Evolutionary conservation across 2,329 filamentous ascomycete genomes (phyloP).

Genomic region (Phaeosphaeriaceae sp.): DNA sequence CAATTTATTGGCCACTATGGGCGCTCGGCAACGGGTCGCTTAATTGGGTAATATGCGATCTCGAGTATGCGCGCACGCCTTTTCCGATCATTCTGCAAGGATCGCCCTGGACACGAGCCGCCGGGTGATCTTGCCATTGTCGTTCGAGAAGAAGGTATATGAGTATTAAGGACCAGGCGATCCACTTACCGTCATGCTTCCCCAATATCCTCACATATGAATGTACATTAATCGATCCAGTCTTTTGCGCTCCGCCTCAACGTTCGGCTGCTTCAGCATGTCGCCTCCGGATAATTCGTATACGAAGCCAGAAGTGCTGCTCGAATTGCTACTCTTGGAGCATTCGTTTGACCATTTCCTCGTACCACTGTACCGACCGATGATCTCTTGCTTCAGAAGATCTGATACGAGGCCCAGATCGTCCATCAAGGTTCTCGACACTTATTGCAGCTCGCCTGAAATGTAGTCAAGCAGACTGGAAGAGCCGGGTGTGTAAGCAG

Average conservation of each 20-base stretch:
- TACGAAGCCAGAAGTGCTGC: conserved; percentile 9
- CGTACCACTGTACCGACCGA: conserved; percentile 7
- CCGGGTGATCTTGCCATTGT: conserved; percentile 13
- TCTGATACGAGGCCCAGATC: not conserved
- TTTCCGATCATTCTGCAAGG: conserved; percentile 31
- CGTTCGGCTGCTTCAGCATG: conserved; percentile 5
- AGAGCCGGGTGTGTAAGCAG: not conserved
- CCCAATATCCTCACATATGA: conserved; percentile 25
- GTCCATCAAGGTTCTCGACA: not conserved
- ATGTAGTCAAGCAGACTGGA: not conserved
- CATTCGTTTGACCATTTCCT: conserved; percentile 1
- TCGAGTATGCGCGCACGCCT: conserved; percentile 20
- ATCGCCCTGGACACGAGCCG: conserved; percentile 23
- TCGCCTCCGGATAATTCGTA: conserved; percentile 23
- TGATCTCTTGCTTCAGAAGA: conserved; percentile 4
- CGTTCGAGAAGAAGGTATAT: conserved; percentile 12
- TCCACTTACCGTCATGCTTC: conserved; percentile 11
- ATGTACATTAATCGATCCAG: conserved; percentile 29
- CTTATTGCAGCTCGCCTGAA: not conserved
- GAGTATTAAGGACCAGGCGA: conserved; percentile 12
- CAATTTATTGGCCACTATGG: conserved; percentile 37
- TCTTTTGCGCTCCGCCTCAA: conserved; percentile 15
- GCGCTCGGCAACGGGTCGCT: conserved; percentile 33
- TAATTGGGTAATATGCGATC: conserved; percentile 42
- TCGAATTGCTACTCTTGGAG: conserved; percentile 2